phyloP scores from a whole-genome alignment of 306 rosid species.

The Quercus mongolica region DNA sequence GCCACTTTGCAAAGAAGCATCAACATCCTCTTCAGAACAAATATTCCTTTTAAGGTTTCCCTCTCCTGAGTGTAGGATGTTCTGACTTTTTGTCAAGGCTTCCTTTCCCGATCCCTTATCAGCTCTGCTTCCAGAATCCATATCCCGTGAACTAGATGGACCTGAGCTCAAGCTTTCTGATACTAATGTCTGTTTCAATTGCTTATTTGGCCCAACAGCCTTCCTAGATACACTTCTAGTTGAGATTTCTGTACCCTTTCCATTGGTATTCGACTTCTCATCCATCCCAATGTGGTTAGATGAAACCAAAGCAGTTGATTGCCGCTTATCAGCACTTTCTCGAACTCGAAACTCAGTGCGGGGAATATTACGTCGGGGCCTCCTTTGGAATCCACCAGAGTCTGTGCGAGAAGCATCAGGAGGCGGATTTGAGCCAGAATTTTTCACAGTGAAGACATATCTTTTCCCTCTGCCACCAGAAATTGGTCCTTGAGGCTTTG shows the following conservation, averaged over 20 bases:
- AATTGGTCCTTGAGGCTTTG: slow-evolving; percentile 38
- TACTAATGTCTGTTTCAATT: slow-evolving; percentile 44
- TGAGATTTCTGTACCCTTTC: slow-evolving; percentile 38
- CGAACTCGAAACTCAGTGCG: slow-evolving; percentile 88
- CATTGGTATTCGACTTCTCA: slow-evolving; percentile 43
- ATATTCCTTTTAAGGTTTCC: slow-evolving; percentile 69
- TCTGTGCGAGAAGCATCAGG: slow-evolving; percentile 44
- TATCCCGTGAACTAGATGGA: slow-evolving; percentile 33
- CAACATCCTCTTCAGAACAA: slow-evolving; percentile 73
- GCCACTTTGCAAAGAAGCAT: slow-evolving; percentile 89
- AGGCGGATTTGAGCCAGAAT: slow-evolving; percentile 59
- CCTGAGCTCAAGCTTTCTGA: slow-evolving; percentile 29
- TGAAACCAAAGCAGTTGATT: slow-evolving; percentile 37
- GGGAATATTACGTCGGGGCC: slow-evolving; percentile 62
- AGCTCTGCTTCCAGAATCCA: slow-evolving; percentile 47
- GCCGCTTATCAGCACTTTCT: slow-evolving; percentile 58
- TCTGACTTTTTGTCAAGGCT: slow-evolving; percentile 38
- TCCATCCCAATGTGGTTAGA: slow-evolving; percentile 46
- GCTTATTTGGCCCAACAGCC: slow-evolving; percentile 34
- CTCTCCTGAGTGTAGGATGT: slow-evolving; percentile 52
- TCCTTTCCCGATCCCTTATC: slow-evolving; percentile 60
- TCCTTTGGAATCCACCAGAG: slow-evolving; percentile 55
- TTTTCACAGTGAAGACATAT: slow-evolving; percentile 55
- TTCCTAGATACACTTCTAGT: slow-evolving; percentile 59
- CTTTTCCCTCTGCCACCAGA: slow-evolving; percentile 74